Conservation (phyloP, 116 monocot species). For the Thalassia testudinum region DNA sequence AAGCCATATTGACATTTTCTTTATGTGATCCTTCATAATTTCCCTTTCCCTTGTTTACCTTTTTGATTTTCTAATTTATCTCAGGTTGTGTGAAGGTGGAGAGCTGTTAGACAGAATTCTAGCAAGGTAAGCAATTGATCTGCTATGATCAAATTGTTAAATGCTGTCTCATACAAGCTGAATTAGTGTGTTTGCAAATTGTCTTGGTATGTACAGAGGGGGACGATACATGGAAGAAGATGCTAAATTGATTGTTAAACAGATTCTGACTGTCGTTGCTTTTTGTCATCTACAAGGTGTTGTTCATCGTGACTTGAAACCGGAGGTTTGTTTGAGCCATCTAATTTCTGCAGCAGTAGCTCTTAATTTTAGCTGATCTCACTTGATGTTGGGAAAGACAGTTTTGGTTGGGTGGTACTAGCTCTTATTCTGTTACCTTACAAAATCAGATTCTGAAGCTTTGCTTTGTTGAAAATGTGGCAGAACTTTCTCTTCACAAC, state of each 20-base stretch:
- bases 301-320: constrained; percentile 95
- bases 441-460: too few relatives aligned
- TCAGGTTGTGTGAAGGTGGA: constrained; percentile 94
- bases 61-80: too few relatives aligned
- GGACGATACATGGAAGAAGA: constrained; percentile 90
- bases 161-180: too few relatives aligned
- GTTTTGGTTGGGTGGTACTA: too few relatives aligned
- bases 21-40: too few relatives aligned
- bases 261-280: constrained; percentile 72
- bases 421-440: too few relatives aligned
- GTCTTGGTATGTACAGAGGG: constrained; percentile 31
- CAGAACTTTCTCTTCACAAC: constrained; percentile 96
- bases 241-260: constrained; percentile 70
- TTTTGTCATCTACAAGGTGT: constrained; percentile 98
- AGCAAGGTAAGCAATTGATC: constrained; percentile 44
- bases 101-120: constrained; percentile 87
- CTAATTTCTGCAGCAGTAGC: too few relatives aligned
- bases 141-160: background rate
- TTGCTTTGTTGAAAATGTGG: background rate
- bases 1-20: too few relatives aligned
- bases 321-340: constrained; percentile 42
- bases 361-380: too few relatives aligned
- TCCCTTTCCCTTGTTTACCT: too few relatives aligned
- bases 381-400: too few relatives aligned
- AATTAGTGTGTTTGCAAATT: background rate